These are phyloP conservation scores for Penicillium salamii DNA, from an alignment of 495 filamentous ascomycete species.

Conservation along the genomic window DNA sequence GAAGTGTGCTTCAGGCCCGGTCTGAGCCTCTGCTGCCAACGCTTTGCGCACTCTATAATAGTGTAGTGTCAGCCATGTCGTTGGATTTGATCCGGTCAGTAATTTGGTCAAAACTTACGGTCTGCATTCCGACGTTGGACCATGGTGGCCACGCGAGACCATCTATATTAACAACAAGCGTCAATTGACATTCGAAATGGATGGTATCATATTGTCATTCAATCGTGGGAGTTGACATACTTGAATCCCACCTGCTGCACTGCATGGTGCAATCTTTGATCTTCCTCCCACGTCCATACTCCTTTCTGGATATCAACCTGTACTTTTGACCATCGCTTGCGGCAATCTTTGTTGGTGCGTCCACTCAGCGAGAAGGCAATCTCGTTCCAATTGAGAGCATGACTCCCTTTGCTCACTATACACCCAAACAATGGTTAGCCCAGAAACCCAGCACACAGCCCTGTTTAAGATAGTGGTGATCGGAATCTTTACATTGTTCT, in stretches of 20 bases:
- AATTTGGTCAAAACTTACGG: too few relatives aligned
- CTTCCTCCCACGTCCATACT: conserved; percentile 19
- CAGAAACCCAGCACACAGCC: too few relatives aligned
- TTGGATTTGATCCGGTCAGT: too few relatives aligned
- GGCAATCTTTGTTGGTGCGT: conserved; percentile 28
- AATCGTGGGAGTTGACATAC: not conserved
- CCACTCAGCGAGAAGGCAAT: conserved; percentile 12
- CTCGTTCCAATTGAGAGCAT: conserved; percentile 7
- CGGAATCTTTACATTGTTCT: not conserved
- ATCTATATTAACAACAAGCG: conserved; percentile 4
- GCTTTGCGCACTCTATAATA: conserved; percentile 24
- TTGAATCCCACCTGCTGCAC: conserved; percentile 14
- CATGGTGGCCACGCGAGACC: conserved; percentile 22
- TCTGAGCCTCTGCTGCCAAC: conserved; percentile 22
- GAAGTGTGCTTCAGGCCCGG: conserved; percentile 19
- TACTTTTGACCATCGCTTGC: conserved; percentile 24
- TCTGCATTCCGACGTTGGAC: conserved; percentile 24
- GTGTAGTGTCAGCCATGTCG: too few relatives aligned
- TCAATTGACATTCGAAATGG: too few relatives aligned
- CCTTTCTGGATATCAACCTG: conserved; percentile 14
- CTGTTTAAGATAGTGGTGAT: too few relatives aligned
- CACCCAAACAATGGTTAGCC: too few relatives aligned
- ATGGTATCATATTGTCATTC: too few relatives aligned
- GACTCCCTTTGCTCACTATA: too few relatives aligned
- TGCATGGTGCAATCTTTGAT: conserved; percentile 18